phyloP scores from a whole-genome alignment of 1,139 yeast species.

The Scheffersomyces illinoinensis region DNA sequence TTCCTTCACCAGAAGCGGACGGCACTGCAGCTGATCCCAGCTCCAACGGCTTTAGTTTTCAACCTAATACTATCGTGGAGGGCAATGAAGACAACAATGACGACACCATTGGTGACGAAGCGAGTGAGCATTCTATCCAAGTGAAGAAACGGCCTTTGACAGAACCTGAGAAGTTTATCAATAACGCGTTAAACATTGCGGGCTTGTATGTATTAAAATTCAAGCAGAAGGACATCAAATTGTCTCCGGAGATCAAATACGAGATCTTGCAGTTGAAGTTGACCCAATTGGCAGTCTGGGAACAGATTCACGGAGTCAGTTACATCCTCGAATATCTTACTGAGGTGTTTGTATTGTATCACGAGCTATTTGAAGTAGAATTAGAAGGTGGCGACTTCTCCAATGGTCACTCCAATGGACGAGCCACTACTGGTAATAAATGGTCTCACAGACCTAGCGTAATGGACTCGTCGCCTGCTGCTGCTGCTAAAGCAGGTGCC shows the following conservation, averaged over 20 bases:
- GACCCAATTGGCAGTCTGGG: slow-evolving; percentile 73
- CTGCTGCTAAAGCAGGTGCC: slow-evolving; percentile 8
- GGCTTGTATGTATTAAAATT: slow-evolving; percentile 37
- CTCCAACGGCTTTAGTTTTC: slow-evolving; percentile 2
- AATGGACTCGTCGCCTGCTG: slow-evolving; percentile 32
- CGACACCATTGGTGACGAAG: slow-evolving; percentile 1
- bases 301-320: slow-evolving; percentile 59
- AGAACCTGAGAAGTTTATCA: slow-evolving; percentile 42
- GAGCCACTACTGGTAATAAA: slow-evolving; percentile 19
- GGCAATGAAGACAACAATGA: background rate
- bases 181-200: slow-evolving; percentile 46
- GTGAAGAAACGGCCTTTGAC: slow-evolving; percentile 4
- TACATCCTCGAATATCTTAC: slow-evolving; percentile 66
- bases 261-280: slow-evolving; percentile 70
- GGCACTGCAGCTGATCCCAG: background rate
- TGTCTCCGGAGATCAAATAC: slow-evolving; percentile 45
- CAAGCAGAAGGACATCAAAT: slow-evolving; percentile 25
- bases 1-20: background rate
- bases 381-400: slow-evolving; percentile 9
- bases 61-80: background rate
- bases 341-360: slow-evolving; percentile 63
- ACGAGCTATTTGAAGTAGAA: slow-evolving; percentile 50
- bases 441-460: slow-evolving; percentile 54
- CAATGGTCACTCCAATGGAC: slow-evolving; percentile 3
- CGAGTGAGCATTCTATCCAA: slow-evolving; percentile 1